Evolutionary conservation across 2,329 filamentous ascomycete genomes (phyloP).

Genomic region (Macroventuria anomochaeta): DNA sequence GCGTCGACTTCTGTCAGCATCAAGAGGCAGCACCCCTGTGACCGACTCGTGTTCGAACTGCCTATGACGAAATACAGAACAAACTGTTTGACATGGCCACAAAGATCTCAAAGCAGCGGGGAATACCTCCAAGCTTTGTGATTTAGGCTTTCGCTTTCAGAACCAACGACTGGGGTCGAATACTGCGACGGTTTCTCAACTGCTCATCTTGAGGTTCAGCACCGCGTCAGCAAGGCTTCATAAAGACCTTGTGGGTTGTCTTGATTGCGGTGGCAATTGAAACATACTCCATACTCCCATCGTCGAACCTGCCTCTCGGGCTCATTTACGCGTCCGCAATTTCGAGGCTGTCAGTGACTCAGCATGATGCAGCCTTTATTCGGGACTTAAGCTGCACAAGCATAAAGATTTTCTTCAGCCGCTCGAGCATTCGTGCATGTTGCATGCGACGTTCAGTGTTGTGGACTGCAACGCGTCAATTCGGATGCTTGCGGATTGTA

Average conservation of each 20-base stretch:
- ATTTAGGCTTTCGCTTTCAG: background rate
- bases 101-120: constrained; percentile 1
- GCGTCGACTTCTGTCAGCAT: background rate
- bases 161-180: background rate
- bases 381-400: no score
- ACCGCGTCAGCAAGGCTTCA: background rate
- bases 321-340: background rate
- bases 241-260: no score
- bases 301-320: background rate
- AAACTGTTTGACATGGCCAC: background rate
- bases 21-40: constrained; percentile 2
- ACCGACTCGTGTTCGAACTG: background rate
- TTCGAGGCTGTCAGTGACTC: background rate
- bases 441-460: background rate
- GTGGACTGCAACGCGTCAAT: background rate
- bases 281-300: constrained; percentile 1
- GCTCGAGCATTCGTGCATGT: no score
- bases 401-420: no score
- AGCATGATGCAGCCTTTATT: no score
- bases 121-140: background rate
- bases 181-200: background rate
- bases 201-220: background rate
- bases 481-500: constrained; percentile 1
- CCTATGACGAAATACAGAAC: background rate
- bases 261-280: constrained; percentile 9